A percentile compares a stretch with the other conserved stretches of the same genome.
phyloP scores from a whole-genome alignment of 352 stramenopile species.

The Globisporangium canariense region DNA sequence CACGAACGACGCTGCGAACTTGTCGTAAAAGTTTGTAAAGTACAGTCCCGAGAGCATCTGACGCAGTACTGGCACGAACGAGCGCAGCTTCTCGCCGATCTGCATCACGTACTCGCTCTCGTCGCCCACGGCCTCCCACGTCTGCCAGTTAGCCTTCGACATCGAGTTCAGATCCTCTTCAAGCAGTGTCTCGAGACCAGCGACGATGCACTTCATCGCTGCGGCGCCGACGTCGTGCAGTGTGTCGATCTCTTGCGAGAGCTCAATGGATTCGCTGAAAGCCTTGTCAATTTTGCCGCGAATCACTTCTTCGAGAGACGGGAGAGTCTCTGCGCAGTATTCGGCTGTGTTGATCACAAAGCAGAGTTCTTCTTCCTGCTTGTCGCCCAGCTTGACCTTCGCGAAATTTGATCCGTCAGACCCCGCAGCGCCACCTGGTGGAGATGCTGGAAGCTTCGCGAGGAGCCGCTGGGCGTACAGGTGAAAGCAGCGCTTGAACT shows the following conservation, averaged over 20 bases:
- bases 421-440: conserved; percentile 8
- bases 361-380: conserved; percentile 94
- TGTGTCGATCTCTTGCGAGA: conserved; percentile 91
- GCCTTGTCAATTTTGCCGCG: conserved; percentile 92
- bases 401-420: conserved; percentile 8
- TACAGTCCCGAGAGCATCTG: conserved; percentile 91
- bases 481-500: conserved; percentile 88
- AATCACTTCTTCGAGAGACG: conserved; percentile 96
- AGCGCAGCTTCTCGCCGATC: conserved; percentile 91
- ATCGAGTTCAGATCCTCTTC: conserved; percentile 91
- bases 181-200: conserved; percentile 88
- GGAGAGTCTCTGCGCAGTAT: conserved; percentile 97
- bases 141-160: conserved; percentile 91
- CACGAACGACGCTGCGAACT: conserved; percentile 93
- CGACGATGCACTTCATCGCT: conserved; percentile 94
- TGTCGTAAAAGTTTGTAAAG: conserved; percentile 98
- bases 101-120: conserved; percentile 93
- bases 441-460: conserved; percentile 53
- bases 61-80: conserved; percentile 90
- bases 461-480: conserved; percentile 79
- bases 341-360: conserved; percentile 98
- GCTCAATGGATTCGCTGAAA: conserved; percentile 92
- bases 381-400: conserved; percentile 72
- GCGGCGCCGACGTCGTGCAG: conserved; percentile 95
- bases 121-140: conserved; percentile 94